Evolutionary conservation across 805 yeast species (phyloP).

Genomic region (Candida andamanensis): DNA sequence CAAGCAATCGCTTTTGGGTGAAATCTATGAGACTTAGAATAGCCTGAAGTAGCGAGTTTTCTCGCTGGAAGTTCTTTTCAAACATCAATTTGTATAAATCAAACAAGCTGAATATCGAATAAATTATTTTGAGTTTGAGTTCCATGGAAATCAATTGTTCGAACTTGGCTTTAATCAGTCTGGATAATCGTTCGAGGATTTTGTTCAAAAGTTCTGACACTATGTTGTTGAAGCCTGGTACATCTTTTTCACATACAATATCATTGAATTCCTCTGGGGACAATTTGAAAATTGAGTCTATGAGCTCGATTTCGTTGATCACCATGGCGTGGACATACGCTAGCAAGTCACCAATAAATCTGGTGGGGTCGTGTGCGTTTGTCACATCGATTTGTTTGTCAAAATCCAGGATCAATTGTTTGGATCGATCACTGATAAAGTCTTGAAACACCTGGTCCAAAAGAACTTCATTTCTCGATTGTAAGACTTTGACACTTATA

Average conservation of each 20-base stretch:
- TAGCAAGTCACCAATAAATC: conserved; percentile 80
- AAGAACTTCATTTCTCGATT: conserved; percentile 36
- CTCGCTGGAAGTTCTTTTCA: conserved; percentile 31
- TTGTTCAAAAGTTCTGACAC: conserved; percentile 3
- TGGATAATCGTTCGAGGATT: conserved; percentile 50
- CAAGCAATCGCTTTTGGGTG: conserved; percentile 23
- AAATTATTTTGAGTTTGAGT: conserved; percentile 47
- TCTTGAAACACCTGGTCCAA: conserved; percentile 57
- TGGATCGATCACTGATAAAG: conserved; percentile 67
- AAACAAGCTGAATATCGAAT: conserved; percentile 57
- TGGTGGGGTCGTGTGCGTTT: conserved; percentile 69
- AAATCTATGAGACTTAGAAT: conserved; percentile 20
- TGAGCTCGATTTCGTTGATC: conserved; percentile 80
- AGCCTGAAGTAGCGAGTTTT: conserved; percentile 15
- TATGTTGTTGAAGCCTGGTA: not conserved
- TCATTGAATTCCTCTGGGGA: conserved; percentile 10
- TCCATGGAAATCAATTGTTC: conserved; percentile 70
- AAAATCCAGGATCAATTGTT: conserved; percentile 62
- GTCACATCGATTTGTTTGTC: conserved; percentile 18
- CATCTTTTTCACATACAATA: conserved; percentile 10
- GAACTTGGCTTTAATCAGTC: conserved; percentile 57
- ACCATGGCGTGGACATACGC: conserved; percentile 85
- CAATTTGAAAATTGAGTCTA: conserved; percentile 51
- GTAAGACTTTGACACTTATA: conserved; percentile 25
- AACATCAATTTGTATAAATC: conserved; percentile 71